These are phyloP conservation scores for Calendula officinalis DNA, from an alignment of 129 eudicot genomes.

Conservation along the genomic window DNA sequence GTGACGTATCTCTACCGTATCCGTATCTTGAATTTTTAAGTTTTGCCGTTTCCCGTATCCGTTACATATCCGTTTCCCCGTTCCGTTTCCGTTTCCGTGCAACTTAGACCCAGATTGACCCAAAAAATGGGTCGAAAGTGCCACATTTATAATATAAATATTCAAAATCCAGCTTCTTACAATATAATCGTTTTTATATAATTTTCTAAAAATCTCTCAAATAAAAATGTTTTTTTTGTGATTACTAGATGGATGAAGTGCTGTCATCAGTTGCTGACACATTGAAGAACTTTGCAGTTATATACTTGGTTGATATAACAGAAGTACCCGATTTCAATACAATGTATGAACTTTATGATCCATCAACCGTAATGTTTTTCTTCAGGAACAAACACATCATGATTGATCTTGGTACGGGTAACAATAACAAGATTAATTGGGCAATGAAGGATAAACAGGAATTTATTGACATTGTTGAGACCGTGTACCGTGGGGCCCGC, in stretches of 20 bases:
- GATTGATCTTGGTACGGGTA: conserved; percentile 94
- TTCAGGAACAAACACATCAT: conserved; percentile 89
- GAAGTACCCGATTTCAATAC: conserved; percentile 97
- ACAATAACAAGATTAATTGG: conserved; percentile 96
- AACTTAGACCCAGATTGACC: no score
- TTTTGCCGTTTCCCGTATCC: no score
- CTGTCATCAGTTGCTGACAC: conserved; percentile 88
- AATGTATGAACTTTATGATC: conserved; percentile 91
- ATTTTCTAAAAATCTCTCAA: neutral
- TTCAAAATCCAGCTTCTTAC: no score
- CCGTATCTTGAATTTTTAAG: no score
- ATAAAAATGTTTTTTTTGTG: neutral
- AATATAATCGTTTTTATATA: no score
- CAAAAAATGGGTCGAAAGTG: no score
- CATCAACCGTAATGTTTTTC: conserved; percentile 84
- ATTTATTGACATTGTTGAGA: conserved; percentile 92
- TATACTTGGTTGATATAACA: conserved; percentile 84
- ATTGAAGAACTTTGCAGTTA: conserved; percentile 73
- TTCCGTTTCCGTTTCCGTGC: no score
- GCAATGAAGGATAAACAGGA: conserved; percentile 95
- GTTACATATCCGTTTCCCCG: no score
- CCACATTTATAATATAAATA: no score
- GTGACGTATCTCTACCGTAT: no score
- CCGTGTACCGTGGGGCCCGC: conserved; percentile 91
- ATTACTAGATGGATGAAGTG: conserved; percentile 74